Evolutionary conservation across 805 yeast genomes (phyloP).

Genomic region (Candida nonsorbophila): DNA sequence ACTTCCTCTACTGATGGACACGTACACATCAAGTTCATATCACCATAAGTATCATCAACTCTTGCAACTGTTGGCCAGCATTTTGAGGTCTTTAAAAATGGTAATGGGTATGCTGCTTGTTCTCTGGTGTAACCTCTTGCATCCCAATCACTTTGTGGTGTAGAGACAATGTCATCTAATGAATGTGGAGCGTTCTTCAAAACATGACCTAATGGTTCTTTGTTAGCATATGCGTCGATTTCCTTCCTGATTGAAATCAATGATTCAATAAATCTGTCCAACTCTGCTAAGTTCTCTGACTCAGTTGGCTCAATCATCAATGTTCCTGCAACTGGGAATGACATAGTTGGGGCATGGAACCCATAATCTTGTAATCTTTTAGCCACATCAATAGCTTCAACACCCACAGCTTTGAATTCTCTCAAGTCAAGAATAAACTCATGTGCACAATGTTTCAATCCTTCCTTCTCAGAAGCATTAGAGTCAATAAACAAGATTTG

Average conservation of each 20-base stretch:
- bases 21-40: constrained; percentile 85
- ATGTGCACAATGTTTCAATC: constrained; percentile 83
- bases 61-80: constrained; percentile 96
- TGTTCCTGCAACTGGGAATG: constrained; percentile 97
- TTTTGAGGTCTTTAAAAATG: constrained; percentile 66
- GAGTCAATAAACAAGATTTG: constrained; percentile 69
- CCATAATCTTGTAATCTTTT: constrained; percentile 97
- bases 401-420: constrained; percentile 70
- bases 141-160: constrained; percentile 66
- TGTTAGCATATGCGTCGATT: constrained; percentile 65
- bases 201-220: constrained; percentile 60
- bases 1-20: constrained; percentile 84
- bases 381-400: constrained; percentile 95
- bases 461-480: constrained; percentile 26
- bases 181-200: constrained; percentile 93
- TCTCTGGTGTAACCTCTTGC: constrained; percentile 86
- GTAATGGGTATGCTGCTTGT: constrained; percentile 88
- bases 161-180: constrained; percentile 64
- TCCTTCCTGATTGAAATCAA: constrained; percentile 79
- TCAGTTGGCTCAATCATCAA: constrained; percentile 98
- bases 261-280: constrained; percentile 86
- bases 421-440: constrained; percentile 92
- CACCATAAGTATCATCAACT: constrained; percentile 93
- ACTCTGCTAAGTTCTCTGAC: constrained; percentile 81
- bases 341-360: constrained; percentile 98